These are phyloP conservation scores for Protomyces gravidus DNA, from an alignment of 1,139 yeast species.

Conservation along the genomic window DNA sequence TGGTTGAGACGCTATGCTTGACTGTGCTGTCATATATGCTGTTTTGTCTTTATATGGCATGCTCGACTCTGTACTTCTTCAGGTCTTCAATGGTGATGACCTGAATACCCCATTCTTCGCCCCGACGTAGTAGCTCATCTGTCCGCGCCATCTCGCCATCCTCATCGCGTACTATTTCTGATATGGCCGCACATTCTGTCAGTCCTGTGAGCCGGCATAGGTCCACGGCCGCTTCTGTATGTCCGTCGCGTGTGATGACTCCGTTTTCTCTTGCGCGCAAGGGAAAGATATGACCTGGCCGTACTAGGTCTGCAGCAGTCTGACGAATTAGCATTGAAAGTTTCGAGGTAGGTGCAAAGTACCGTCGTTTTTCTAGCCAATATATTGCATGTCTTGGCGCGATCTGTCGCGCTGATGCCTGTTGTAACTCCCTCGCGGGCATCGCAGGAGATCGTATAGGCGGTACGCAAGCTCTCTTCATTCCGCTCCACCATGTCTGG, in stretches of 20 bases:
- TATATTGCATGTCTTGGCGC: slow-evolving; percentile 73
- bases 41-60: not conserved
- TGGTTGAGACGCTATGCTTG: not conserved
- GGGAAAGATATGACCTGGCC: slow-evolving; percentile 94
- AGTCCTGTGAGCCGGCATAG: slow-evolving; percentile 71
- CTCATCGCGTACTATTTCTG: slow-evolving; percentile 87
- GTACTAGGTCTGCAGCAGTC: slow-evolving; percentile 54
- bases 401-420: slow-evolving; percentile 91
- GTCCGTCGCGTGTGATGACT: slow-evolving; percentile 80
- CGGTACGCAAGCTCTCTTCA: slow-evolving; percentile 91
- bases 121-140: slow-evolving; percentile 73
- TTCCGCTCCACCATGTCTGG: slow-evolving; percentile 68
- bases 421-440: slow-evolving; percentile 81
- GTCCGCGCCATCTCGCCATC: slow-evolving; percentile 96
- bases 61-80: slow-evolving; percentile 46
- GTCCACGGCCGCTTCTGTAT: slow-evolving; percentile 80
- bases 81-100: slow-evolving; percentile 77
- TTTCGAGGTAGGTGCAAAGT: not conserved
- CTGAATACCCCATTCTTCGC: slow-evolving; percentile 59
- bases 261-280: slow-evolving; percentile 87
- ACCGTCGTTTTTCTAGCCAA: slow-evolving; percentile 57
- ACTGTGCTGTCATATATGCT: not conserved
- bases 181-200: slow-evolving; percentile 84
- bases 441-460: slow-evolving; percentile 91
- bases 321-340: not conserved